Evolutionary conservation across 768 basidiomycete species (phyloP).

Genomic region (Pleurotus giganteus): DNA sequence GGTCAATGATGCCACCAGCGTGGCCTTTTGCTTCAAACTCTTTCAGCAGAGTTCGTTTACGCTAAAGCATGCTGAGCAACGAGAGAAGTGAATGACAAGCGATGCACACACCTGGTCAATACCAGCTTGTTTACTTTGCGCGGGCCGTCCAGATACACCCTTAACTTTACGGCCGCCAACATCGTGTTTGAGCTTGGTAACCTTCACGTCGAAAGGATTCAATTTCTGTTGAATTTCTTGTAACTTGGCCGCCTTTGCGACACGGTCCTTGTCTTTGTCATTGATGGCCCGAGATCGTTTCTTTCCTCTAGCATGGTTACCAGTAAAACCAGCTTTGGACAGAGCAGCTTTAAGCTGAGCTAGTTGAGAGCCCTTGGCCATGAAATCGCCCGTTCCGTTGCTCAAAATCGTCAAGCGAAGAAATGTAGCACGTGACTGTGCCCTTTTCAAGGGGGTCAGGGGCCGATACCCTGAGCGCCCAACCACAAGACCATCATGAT

Average conservation of each 20-base stretch:
- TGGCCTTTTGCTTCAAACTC: constrained; percentile 81
- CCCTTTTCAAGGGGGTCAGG: neutral
- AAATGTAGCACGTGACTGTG: neutral
- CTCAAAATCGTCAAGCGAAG: neutral
- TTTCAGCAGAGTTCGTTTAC: constrained; percentile 85
- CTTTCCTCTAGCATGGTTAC: constrained; percentile 52
- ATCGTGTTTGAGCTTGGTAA: constrained; percentile 90
- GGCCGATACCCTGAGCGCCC: neutral
- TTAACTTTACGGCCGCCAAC: constrained; percentile 87
- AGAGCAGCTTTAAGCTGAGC: constrained; percentile 87
- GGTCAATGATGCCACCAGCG: constrained; percentile 87
- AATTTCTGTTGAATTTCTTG: constrained; percentile 81
- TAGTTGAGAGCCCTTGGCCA: constrained; percentile 88
- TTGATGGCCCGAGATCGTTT: constrained; percentile 67
- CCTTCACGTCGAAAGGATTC: constrained; percentile 93
- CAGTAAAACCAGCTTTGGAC: constrained; percentile 73
- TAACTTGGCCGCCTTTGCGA: constrained; percentile 72
- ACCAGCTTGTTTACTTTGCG: constrained; percentile 86
- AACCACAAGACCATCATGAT: neutral
- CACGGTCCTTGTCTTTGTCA: constrained; percentile 71
- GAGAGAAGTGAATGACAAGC: neutral
- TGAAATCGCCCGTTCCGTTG: constrained; percentile 22
- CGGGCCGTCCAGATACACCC: constrained; percentile 79
- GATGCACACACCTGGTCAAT: constrained; percentile 70
- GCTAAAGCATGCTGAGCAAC: constrained; percentile 53